A percentile compares a stretch with the other conserved stretches of the same genome.
Evolutionary conservation across 148 eudicot genomes (phyloP).

Genomic region (Rhododendron ferrugineum): DNA sequence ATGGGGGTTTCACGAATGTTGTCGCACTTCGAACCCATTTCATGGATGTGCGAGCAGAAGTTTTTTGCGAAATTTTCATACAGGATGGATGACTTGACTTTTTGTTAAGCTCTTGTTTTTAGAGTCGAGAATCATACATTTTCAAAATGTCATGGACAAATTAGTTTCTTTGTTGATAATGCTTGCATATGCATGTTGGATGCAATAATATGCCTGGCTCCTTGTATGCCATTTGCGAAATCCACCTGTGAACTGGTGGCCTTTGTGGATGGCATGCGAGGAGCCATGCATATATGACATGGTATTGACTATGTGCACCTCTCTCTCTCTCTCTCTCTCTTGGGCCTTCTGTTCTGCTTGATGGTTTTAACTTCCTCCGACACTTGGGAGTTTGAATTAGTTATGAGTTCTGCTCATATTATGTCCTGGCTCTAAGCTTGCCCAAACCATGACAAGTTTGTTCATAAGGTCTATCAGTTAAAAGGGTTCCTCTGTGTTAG

Average conservation of each 20-base stretch:
- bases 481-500: neutral
- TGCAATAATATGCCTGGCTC: constrained; percentile 39
- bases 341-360: neutral
- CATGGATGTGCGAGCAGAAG: neutral
- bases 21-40: neutral
- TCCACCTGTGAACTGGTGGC: constrained; percentile 10
- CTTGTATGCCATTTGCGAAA: constrained; percentile 38
- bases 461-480: neutral
- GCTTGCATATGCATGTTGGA: neutral
- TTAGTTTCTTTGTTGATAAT: neutral
- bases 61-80: neutral
- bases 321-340: neutral
- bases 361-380: neutral
- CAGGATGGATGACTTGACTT: neutral
- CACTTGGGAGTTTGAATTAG: neutral
- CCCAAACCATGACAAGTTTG: neutral
- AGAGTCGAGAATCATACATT: neutral
- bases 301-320: neutral
- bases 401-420: neutral
- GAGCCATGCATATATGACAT: constrained; percentile 29
- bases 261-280: constrained; percentile 35
- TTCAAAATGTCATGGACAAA: neutral
- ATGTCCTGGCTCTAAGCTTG: neutral
- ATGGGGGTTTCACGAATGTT: neutral
- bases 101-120: neutral